Conservation (phyloP, 164 flowering plant genomes). For the Annona squamosa region DNA sequence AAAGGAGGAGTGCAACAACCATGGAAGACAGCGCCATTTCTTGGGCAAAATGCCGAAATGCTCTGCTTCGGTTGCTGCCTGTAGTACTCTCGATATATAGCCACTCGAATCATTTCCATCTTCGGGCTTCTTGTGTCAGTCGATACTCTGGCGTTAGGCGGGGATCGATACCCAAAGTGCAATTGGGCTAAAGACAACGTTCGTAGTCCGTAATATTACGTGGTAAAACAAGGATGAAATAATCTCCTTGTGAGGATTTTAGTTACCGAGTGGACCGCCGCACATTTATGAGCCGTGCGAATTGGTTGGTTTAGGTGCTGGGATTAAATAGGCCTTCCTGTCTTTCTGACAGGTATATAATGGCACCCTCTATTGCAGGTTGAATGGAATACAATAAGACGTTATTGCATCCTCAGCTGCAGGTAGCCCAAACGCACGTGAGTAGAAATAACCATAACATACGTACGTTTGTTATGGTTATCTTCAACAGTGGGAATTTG, state of each 20-base stretch:
- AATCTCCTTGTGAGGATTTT: background rate
- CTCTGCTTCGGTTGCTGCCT: background rate
- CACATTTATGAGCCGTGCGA: background rate
- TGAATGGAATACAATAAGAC: too few species aligned
- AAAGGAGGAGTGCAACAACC: constrained; percentile 18
- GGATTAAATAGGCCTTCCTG: background rate
- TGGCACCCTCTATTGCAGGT: too few species aligned
- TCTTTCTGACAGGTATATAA: background rate
- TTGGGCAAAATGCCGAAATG: too few species aligned
- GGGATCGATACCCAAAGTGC: background rate
- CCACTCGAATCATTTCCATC: too few species aligned
- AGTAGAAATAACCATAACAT: too few species aligned
- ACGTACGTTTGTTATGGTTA: too few species aligned
- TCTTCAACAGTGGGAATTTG: too few species aligned
- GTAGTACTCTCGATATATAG: too few species aligned
- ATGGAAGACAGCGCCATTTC: background rate
- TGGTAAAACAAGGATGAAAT: background rate
- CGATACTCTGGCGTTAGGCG: background rate
- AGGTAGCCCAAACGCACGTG: too few species aligned
- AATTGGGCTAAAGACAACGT: background rate
- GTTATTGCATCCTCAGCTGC: too few species aligned
- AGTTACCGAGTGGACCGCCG: background rate
- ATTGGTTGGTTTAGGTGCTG: background rate
- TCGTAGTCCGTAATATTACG: background rate
- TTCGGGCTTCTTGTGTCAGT: background rate